Evolutionary conservation across 225 moss, liverwort and hornwort genomes (phyloP), one percentile per base, ranked within the genome.

Genomic region (Takakia lepidozioides): DNA sequence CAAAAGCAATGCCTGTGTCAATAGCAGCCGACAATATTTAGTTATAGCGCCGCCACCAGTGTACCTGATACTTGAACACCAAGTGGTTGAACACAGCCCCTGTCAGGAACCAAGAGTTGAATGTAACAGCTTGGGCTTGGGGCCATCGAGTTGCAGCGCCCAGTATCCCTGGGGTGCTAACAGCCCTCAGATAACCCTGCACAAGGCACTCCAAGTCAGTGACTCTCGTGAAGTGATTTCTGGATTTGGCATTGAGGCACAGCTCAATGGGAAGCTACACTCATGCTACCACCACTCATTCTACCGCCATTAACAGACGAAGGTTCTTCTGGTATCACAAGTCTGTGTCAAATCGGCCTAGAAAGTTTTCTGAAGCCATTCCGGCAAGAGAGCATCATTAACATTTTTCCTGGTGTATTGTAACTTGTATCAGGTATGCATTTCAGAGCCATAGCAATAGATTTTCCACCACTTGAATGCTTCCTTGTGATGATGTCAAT

Each of bases 91-190:
- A 87, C 14, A 83, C 62, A 58, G 76, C 83, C 27, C 80, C 73
- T 36, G 64, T 62, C 27, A 83, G 56, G 43, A 77, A 83, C 87
- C 87, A 87, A 1, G 83, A 80, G 59, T 71, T 80, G 64, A 67
- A 83, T 27, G 82, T 87, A 3, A 83, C 87, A 20, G 87, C 59
- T 22, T 73, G 71, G 41, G 87, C 87, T 26, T 82, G 87, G 27
- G 83, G 83, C 87, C 83, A 87, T 22, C 75, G 68, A 45, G 74
- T 87, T 3, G 71, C 80, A 14, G 80, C 73, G 61, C 83, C 83
- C 4, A 87, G 42, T 34, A 87, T 19, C 25, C 80, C 71, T 19
- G 83, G 87, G 48, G 69, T 41, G 44, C 83, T 79, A 2, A 83
- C 68, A 68, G 68, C 71, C 55, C 48, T 76, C 6, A 70, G 36